These are phyloP conservation scores for Fusarium poae DNA, from an alignment of 2,329 filamentous ascomycete genomes.

Conservation along the genomic window DNA sequence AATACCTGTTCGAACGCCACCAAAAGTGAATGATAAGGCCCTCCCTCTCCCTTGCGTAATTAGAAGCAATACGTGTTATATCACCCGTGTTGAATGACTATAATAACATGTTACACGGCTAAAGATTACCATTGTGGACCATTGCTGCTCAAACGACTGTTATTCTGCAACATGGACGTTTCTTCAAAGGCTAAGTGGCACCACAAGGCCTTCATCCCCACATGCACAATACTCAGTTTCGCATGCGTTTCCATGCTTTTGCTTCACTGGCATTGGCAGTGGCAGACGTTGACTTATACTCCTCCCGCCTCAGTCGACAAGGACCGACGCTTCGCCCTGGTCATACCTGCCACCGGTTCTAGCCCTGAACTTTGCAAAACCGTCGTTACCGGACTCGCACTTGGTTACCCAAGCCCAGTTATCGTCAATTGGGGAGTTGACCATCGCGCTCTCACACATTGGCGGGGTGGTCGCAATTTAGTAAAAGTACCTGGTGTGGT, in stretches of 20 bases:
- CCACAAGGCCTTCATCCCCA: background rate
- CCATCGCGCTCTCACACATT: background rate
- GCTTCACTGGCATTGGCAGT: background rate
- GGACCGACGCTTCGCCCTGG: slow-evolving; percentile 17
- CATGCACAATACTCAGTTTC: background rate
- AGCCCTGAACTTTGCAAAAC: slow-evolving; percentile 23
- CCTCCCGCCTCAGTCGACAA: background rate
- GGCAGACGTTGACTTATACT: background rate
- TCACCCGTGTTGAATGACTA: background rate
- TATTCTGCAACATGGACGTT: background rate
- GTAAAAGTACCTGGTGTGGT: slow-evolving; percentile 15
- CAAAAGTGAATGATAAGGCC: background rate
- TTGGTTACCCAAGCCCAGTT: slow-evolving; percentile 21
- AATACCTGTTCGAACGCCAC: background rate
- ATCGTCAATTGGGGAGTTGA: slow-evolving; percentile 23
- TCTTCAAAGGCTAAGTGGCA: no score
- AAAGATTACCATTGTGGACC: background rate
- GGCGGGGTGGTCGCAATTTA: slow-evolving; percentile 4
- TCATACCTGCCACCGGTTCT: slow-evolving; percentile 8
- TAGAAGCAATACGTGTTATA: background rate
- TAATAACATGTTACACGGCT: background rate
- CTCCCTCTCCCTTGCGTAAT: background rate
- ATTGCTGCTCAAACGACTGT: background rate
- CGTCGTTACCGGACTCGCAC: slow-evolving; percentile 3
- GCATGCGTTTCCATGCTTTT: background rate